These are phyloP conservation scores for Cadophora sp. DNA, from an alignment of 2,329 filamentous ascomycete genomes.

Conservation along the genomic window DNA sequence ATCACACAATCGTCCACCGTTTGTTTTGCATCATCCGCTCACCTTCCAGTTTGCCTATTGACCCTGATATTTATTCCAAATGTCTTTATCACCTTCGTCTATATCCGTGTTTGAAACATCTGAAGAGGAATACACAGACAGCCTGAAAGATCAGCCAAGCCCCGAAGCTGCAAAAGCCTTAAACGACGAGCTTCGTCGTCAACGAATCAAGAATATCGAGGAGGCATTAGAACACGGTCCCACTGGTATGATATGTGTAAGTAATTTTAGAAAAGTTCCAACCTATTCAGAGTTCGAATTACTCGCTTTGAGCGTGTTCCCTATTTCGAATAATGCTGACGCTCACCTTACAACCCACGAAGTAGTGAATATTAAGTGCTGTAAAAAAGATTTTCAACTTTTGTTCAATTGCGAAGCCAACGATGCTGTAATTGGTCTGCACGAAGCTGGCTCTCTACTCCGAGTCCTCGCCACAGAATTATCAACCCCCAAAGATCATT, in stretches of 20 bases:
- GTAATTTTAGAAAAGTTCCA: no score
- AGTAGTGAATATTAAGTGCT: constrained; percentile 2
- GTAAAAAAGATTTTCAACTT: background rate
- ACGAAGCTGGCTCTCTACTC: constrained; percentile 11
- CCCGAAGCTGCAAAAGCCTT: background rate
- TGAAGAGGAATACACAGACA: background rate
- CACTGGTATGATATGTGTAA: background rate
- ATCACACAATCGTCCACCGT: background rate
- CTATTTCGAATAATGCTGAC: background rate
- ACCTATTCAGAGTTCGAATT: background rate
- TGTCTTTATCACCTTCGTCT: no score
- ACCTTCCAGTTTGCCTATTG: background rate
- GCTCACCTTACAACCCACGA: constrained; percentile 1
- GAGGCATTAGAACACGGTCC: background rate
- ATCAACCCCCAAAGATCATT: background rate
- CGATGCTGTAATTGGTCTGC: background rate
- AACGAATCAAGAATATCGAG: background rate
- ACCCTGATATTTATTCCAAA: background rate
- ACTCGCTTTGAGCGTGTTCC: background rate
- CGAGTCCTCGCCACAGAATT: background rate
- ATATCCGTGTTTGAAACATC: background rate
- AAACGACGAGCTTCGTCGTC: background rate
- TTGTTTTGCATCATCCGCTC: background rate
- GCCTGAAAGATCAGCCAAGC: background rate
- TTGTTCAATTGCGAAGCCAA: background rate